Percentiles rank a stretch among this genome's conserved stretches.
Conservation (phyloP, 2,329 filamentous ascomycete species). For the Aspergillus arachidicola region DNA sequence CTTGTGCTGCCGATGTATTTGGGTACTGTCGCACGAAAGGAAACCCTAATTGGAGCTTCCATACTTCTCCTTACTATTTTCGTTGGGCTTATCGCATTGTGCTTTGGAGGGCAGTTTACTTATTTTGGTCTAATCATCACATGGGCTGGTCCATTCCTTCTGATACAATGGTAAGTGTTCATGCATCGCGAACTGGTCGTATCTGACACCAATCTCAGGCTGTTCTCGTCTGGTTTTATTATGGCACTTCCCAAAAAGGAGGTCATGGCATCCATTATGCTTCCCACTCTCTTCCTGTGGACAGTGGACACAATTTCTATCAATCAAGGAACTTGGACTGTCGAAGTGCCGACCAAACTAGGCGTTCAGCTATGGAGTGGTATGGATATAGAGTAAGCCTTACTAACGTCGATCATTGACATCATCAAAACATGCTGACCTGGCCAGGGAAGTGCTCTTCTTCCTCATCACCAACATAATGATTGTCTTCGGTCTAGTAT, state of each 20-base stretch:
- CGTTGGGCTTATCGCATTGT: constrained; percentile 44
- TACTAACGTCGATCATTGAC: background rate
- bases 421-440: background rate
- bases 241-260: constrained; percentile 61
- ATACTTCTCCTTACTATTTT: background rate
- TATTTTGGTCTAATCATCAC: constrained; percentile 71
- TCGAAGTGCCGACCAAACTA: constrained; percentile 68
- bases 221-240: constrained; percentile 48
- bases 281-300: constrained; percentile 73
- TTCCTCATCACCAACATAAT: constrained; percentile 71
- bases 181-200: constrained; percentile 56
- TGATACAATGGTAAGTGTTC: constrained; percentile 59
- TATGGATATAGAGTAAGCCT: constrained; percentile 64
- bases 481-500: constrained; percentile 69
- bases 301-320: constrained; percentile 70
- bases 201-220: constrained; percentile 41
- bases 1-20: constrained; percentile 60
- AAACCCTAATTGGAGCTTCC: background rate
- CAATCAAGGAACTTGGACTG: constrained; percentile 70
- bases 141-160: constrained; percentile 68
- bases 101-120: constrained; percentile 52
- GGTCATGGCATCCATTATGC: constrained; percentile 60
- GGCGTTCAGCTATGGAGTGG: constrained; percentile 58
- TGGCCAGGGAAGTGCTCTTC: constrained; percentile 64
- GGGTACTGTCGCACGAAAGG: constrained; percentile 36